Base-by-base conservation (phyloP, 495 filamentous ascomycete species). In the Delitschia confertaspora region DNA sequence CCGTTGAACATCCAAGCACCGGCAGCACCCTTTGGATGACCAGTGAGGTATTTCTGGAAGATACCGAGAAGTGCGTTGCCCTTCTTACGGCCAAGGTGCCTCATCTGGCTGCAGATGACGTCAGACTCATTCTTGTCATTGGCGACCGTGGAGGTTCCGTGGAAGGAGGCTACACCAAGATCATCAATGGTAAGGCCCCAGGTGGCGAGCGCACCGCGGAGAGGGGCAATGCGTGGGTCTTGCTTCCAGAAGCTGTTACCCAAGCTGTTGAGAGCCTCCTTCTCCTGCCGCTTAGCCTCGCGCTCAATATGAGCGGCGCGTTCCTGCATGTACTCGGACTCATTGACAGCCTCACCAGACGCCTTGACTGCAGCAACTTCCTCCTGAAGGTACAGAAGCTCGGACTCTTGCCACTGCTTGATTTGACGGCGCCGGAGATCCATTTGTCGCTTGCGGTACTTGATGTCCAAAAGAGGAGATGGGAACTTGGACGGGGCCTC, bases 1-100 rank as follows among this genome's bases (percentile, higher is more conserved):
- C 91, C 91, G 69, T 99, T 99, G 73, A 96, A 82, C 91, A 96
- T 96, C 89, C 89, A 99, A 32, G 88, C 91, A 65, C 91, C 91
- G 36, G 91, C 91, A 57, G 91, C 89, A 79, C 91, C 91, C 78
- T 99, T 99, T 53, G 91, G 91, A 65, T 99, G 91, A 56, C 91
- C 91, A 11, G 91, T 99, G 27, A 99, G 79, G 63, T 94, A 96
- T 65, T 99, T 99, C 65, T 99, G 91, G 83, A 96, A 99, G 62
- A 99, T 89, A 66, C 91, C 91, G 45, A 96, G 65, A 6, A 99
- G 70, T 20, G 93, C 87, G 61, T 99, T 96, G 56, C 91, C 91
- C 75, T 94, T 95, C 65, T 79, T 77, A 37, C 91, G 83, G 47
- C 93, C 91, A 33, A 99, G 81, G 62, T 99, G 93, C 55, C 76